Base-by-base conservation (phyloP, 495 filamentous ascomycete species). In the Trichocladium antarcticum region DNA sequence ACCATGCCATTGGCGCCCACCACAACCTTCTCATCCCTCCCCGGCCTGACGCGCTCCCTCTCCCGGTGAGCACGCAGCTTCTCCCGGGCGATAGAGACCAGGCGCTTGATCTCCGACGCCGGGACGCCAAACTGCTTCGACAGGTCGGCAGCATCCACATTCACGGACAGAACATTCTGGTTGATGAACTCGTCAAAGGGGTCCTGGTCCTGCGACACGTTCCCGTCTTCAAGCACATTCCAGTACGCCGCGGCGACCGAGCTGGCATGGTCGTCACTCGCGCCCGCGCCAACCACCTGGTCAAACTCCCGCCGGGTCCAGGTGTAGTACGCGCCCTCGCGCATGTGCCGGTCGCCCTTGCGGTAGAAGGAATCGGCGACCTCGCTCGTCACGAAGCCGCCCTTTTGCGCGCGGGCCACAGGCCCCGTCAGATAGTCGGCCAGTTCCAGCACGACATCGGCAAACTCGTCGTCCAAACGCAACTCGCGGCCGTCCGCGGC, bases 181-280 rank as follows among this genome's bases (percentile, higher is more conserved):
- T 92, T 88, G 61, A 94, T 84, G 48, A 97, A 90, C 51, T 98
- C 93, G 58, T 96, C 90, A 55, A 92, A 83, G 0, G 84, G 83
- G 55, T 98, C 92, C 50, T 89, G 78, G 55, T 83, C 78, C 0
- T 81, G 77, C n/a, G 79, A 71, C 0, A 98, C 83, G 60, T 98
- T 98, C 34, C 92, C 93, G 51, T 94, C 79, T 15, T 85, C 74
- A n/a, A 79, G 75, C 15, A 96, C 85, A 54, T 85, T 83, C 77
- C 83, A 97, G 63, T 94, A 89, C 16, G 78, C 80, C 19, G 87
- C 87, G 49, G 84, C 83, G 27, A 96, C 77, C 4, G 79, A 74
- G 20, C 78, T 81, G 50, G 83, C 82, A 20, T 82, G 77, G 19
- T 78, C 58, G 17, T 67, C 67, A 37, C 34, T 51, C 1, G 44